Evolutionary conservation across 2,329 filamentous ascomycete genomes (phyloP).

Genomic region (Phoma sp.): DNA sequence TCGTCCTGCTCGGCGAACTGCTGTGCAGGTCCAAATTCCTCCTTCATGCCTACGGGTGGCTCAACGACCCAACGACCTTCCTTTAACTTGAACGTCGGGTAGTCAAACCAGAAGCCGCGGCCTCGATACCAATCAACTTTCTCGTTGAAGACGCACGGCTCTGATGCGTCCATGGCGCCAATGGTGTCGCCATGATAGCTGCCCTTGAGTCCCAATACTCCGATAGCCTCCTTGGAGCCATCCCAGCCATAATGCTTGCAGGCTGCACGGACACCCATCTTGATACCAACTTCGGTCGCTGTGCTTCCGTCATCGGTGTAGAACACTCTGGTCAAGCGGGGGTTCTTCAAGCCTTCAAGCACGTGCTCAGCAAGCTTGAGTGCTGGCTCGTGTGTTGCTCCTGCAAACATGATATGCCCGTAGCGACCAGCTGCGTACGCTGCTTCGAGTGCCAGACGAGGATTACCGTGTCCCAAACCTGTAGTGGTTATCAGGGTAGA

Average conservation of each 20-base stretch:
- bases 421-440: slow-evolving; percentile 84
- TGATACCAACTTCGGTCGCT: slow-evolving; percentile 82
- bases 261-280: slow-evolving; percentile 80
- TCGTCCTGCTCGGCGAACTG: slow-evolving; percentile 41
- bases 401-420: slow-evolving; percentile 88
- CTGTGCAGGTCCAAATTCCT: slow-evolving; percentile 54
- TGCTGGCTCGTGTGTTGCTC: slow-evolving; percentile 79
- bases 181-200: slow-evolving; percentile 90
- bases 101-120: slow-evolving; percentile 82
- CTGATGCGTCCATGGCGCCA: slow-evolving; percentile 84
- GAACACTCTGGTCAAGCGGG: slow-evolving; percentile 74
- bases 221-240: slow-evolving; percentile 63
- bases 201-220: slow-evolving; percentile 77
- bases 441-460: slow-evolving; percentile 73
- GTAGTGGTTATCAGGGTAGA: neutral
- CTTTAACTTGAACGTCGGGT: slow-evolving; percentile 73
- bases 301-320: slow-evolving; percentile 87
- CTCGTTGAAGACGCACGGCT: slow-evolving; percentile 79
- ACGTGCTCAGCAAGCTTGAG: slow-evolving; percentile 72
- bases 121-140: slow-evolving; percentile 88
- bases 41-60: slow-evolving; percentile 59
- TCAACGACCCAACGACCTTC: slow-evolving; percentile 72
- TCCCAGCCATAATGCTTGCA: slow-evolving; percentile 72
- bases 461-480: slow-evolving; percentile 78
- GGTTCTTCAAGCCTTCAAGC: slow-evolving; percentile 66